These are phyloP conservation scores for Oryza glumipatula DNA, from an alignment of 176 grass and related monocot genomes.

Conservation along the genomic window DNA sequence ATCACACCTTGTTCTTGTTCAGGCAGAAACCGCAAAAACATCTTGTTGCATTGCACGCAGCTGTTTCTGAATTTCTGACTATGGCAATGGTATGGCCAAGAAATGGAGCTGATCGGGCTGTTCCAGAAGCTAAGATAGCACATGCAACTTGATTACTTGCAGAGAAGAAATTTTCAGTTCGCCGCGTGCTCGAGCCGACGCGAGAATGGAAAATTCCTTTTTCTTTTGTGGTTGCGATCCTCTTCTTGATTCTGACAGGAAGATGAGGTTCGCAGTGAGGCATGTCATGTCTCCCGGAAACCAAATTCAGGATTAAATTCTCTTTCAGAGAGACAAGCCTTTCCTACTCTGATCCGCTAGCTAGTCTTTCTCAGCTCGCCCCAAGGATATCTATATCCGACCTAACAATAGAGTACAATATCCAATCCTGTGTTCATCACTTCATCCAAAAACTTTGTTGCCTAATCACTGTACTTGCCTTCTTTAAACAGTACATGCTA, in stretches of 20 bases:
- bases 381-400: constrained; percentile 28
- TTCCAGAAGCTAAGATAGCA: not conserved
- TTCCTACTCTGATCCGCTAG: not conserved
- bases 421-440: constrained; percentile 9
- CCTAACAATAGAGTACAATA: constrained; percentile 33
- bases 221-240: not conserved
- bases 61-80: not conserved
- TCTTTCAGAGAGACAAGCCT: not conserved
- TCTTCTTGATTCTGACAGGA: constrained; percentile 1
- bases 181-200: not conserved
- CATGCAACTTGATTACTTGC: not conserved
- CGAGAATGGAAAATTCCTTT: not conserved
- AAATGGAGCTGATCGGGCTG: not conserved
- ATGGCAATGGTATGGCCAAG: not conserved
- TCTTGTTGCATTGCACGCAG: not conserved
- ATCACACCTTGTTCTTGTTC: not conserved
- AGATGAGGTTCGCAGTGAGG: not conserved
- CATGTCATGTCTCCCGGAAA: not conserved
- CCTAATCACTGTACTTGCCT: not conserved
- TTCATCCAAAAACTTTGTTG: not conserved
- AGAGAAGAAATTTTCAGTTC: not conserved
- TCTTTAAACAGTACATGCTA: not conserved
- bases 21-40: not conserved
- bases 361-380: constrained; percentile 11
- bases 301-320: not conserved